Base-by-base conservation (phyloP, 148 eudicot genomes). In the Simmondsia chinensis region DNA sequence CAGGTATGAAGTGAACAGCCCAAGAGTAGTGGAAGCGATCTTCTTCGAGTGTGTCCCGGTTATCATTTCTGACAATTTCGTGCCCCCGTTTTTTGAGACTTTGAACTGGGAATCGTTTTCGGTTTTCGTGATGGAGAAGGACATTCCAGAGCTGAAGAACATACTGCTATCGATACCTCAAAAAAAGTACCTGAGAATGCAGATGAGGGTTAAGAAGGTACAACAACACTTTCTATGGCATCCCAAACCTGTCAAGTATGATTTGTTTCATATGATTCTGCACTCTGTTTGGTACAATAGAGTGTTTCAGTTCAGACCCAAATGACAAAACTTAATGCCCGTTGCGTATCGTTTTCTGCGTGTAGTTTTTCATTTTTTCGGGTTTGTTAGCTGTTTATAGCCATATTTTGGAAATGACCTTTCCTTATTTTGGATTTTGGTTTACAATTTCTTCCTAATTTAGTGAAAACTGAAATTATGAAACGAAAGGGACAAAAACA, bases 261-360 rank as follows among this genome's bases (percentile, higher is more conserved):
- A 78, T 68, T 55, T 70, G 57, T 83, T 83, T 59, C 94, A 79
- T 61, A 83, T 79, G 94, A 60, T 71, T 47, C 80, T 83, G 39
- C 94, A 83, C 58, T 78, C 94, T 3, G 52, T 83, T 36, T 83
- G 94, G 86, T 68, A 61, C 48, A 83, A 79, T 20, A 56, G 94
- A 48, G 74, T 83, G 18, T 70, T 65, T 27, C 71, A 61, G 19
- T 68, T 57, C 26, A 56, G 39, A 39, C 32, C 29, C 16, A n/a
- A n/a, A n/a, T n/a, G n/a, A n/a, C n/a, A n/a, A n/a, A n/a, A n/a
- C n/a, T n/a, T n/a, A n/a, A n/a, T n/a, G n/a, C n/a, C n/a, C n/a
- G n/a, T n/a, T n/a, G n/a, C n/a, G n/a, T n/a, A n/a, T n/a, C n/a
- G n/a, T n/a, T n/a, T n/a, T n/a, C n/a, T n/a, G n/a, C n/a, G n/a